phyloP scores from a whole-genome alignment of 768 basidiomycete genomes.

The Boletus huronensis region DNA sequence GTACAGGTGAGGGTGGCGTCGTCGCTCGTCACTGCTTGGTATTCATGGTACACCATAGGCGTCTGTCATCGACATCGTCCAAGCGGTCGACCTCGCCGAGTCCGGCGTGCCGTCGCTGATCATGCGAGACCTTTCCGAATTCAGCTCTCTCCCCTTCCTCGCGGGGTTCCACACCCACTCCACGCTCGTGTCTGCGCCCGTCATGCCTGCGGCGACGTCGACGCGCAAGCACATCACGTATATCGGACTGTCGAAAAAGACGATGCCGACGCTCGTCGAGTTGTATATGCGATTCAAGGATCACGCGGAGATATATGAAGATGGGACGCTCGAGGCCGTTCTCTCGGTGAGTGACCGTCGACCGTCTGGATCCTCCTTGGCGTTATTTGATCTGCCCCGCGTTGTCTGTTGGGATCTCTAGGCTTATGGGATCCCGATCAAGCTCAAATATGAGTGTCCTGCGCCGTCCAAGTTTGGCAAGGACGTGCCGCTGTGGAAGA shows the following conservation, averaged over 20 bases:
- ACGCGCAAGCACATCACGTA: conserved; percentile 75
- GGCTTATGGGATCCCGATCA: conserved; percentile 89
- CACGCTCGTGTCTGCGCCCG: conserved; percentile 1
- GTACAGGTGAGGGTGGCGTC: conserved; percentile 54
- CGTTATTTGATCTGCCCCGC: not conserved
- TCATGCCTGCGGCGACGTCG: conserved; percentile 5
- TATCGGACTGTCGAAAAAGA: conserved; percentile 83
- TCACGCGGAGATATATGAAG: conserved; percentile 58
- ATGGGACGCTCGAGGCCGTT: conserved; percentile 83
- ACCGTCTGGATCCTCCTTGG: not conserved
- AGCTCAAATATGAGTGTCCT: conserved; percentile 94
- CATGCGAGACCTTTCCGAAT: conserved; percentile 82
- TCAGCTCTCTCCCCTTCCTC: conserved; percentile 81
- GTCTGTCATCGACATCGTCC: conserved; percentile 68
- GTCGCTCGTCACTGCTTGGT: not conserved
- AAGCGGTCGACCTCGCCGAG: conserved; percentile 60
- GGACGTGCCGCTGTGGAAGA: conserved; percentile 91
- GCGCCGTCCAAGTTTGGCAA: conserved; percentile 83
- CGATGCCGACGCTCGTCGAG: conserved; percentile 81
- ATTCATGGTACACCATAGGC: conserved; percentile 40
- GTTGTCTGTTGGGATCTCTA: conserved; percentile 22
- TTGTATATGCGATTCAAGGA: conserved; percentile 68
- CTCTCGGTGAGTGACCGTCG: conserved; percentile 54
- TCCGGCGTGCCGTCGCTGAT: conserved; percentile 67
- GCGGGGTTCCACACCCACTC: conserved; percentile 63